Conservation (phyloP, 208 protist genomes). For the Leishmania gerbilli region DNA sequence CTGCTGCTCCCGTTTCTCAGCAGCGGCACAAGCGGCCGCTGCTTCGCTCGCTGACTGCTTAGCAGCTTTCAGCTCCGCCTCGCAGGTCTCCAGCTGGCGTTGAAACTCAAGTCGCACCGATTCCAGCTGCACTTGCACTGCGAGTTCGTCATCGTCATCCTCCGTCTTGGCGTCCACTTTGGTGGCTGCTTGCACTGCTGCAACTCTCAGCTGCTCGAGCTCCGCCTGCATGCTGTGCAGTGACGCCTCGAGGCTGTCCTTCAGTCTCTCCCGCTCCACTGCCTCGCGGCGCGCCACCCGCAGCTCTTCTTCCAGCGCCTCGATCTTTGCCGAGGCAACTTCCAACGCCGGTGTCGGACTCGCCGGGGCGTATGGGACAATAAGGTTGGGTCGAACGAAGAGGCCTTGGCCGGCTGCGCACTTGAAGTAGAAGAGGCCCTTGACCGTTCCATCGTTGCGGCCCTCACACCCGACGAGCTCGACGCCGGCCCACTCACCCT, state of each 20-base stretch:
- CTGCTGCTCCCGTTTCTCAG: constrained; percentile 1
- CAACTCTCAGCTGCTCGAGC: neutral
- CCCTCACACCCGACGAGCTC: constrained; percentile 54
- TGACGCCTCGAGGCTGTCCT: neutral
- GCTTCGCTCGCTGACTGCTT: neutral
- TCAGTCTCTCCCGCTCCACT: neutral
- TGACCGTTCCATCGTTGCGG: constrained; percentile 55
- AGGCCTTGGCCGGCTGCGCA: constrained; percentile 54
- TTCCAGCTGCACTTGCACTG: constrained; percentile 18
- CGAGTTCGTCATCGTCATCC: constrained; percentile 21
- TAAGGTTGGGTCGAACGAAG: constrained; percentile 58
- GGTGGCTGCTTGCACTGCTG: neutral
- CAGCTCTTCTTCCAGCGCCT: constrained; percentile 8
- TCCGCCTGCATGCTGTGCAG: constrained; percentile 3
- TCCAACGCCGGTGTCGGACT: neutral
- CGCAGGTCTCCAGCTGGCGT: constrained; percentile 6
- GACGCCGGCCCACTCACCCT: constrained; percentile 60
- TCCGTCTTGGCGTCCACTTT: neutral
- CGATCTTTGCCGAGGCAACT: constrained; percentile 1
- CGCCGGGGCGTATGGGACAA: constrained; percentile 30
- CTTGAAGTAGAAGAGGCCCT: constrained; percentile 47
- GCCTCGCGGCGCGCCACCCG: neutral
- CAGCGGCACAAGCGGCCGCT: neutral
- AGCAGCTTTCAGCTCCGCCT: constrained; percentile 13
- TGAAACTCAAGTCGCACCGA: constrained; percentile 15